Evolutionary conservation across 2,329 filamentous ascomycete genomes (phyloP).

Genomic region (Calonectria henricotiae): DNA sequence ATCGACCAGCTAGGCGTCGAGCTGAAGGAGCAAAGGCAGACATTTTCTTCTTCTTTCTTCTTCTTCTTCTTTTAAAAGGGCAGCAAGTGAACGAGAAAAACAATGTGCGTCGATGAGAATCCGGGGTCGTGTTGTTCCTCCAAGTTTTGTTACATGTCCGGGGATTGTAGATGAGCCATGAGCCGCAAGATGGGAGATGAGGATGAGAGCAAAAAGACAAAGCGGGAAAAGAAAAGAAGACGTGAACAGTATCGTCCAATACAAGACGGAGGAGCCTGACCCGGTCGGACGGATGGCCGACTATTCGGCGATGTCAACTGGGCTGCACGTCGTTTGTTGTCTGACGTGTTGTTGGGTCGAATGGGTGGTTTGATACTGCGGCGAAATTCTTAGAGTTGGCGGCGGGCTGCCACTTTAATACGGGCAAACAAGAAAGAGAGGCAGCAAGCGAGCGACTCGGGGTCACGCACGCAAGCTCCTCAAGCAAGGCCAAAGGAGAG

Average conservation of each 20-base stretch:
- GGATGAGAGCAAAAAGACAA: neutral
- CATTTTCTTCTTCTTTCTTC: slow-evolving; percentile 8
- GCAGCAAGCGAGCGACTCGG: neutral
- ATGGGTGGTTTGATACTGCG: slow-evolving; percentile 22
- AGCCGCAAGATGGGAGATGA: neutral
- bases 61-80: neutral
- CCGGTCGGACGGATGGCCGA: neutral
- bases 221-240: too few relatives aligned
- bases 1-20: slow-evolving; percentile 36
- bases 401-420: neutral
- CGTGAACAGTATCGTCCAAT: neutral
- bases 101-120: neutral
- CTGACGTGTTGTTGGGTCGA: slow-evolving; percentile 23
- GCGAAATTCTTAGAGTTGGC: slow-evolving; percentile 35
- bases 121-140: neutral
- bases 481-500: neutral
- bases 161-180: neutral
- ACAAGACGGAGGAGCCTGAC: neutral
- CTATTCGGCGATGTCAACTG: neutral
- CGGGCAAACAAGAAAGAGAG: neutral
- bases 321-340: neutral
- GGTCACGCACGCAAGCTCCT: neutral
- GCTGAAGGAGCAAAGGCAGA: slow-evolving; percentile 43
- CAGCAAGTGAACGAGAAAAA: too few relatives aligned
- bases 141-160: slow-evolving; percentile 6